Base-by-base conservation (phyloP, 441 rosid genomes). In the Erysimum cheiri region DNA sequence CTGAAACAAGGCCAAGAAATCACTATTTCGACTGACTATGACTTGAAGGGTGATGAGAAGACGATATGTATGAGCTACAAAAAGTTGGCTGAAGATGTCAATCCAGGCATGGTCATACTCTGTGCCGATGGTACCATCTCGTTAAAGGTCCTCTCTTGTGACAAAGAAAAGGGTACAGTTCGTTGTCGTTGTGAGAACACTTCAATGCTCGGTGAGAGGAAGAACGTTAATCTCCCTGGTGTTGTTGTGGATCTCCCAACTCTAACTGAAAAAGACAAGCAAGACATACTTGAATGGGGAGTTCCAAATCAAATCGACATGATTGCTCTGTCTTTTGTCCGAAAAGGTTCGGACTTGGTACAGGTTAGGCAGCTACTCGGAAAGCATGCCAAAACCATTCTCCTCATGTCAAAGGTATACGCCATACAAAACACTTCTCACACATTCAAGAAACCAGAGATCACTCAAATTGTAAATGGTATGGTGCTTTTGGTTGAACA, bases 121-220 rank as follows among this genome's bases (percentile, higher is more conserved):
- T 93, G 98, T 72, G 84, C 98, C 0, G 98, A 93, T 73, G 98
- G 98, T 60, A 93, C 97, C 5, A 93, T 91, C 69, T 85, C 98
- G 10, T 81, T 93, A 63, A 80, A 85, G 6, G 98, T 89, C 49
- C 57, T 89, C 50, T 86, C 97, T 13, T 85, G 97, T 48, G 87
- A 93, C 79, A 74, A 11, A 43, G 64, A 63, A 55, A 85, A 83
- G 0, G 98, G 97, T 13, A 72, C 87, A 56, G 96, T 91, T 41
- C 78, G 66, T 57, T 91, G 96, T 70, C 83, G 91, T 28, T 93
- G 98, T 46, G 98, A 91, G 85, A 93, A 93, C 78, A 82, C 91
- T 60, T 88, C 98, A 3, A 74, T 88, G 77, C 93, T 93, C 49
- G 96, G 97, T 22, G 98, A 93, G 85, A 84, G 97, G 72, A 93